phyloP scores from a whole-genome alignment of 495 filamentous ascomycete genomes.

The Pyrenula aspistea region DNA sequence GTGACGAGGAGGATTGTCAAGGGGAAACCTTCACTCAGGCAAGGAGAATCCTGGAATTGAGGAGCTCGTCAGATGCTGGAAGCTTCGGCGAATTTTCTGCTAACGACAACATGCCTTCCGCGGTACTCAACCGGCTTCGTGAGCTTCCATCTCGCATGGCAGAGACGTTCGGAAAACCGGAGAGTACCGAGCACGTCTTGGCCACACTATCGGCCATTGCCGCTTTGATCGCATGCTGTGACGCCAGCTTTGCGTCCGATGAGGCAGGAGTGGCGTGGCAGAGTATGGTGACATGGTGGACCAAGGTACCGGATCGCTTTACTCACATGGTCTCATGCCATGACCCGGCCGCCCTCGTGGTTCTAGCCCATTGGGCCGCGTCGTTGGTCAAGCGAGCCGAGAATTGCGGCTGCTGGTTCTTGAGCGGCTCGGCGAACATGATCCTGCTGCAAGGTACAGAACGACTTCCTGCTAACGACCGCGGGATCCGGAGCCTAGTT shows the following conservation, averaged over 20 bases:
- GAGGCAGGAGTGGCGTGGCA: constrained; percentile 5
- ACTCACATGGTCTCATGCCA: background rate
- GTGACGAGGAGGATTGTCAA: background rate
- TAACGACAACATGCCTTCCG: background rate
- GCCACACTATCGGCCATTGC: constrained; percentile 13
- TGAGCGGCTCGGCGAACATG: background rate
- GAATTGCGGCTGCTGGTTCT: background rate
- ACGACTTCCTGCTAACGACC: background rate
- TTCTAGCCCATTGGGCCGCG: constrained; percentile 1
- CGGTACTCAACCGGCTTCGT: constrained; percentile 7
- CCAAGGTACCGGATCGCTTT: constrained; percentile 9
- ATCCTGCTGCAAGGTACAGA: background rate
- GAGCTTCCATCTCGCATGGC: constrained; percentile 15
- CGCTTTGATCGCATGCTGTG: constrained; percentile 10
- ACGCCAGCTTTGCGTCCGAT: constrained; percentile 7
- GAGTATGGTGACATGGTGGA: constrained; percentile 10
- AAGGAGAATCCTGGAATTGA: background rate
- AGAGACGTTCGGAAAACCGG: constrained; percentile 11
- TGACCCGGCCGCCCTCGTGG: constrained; percentile 2
- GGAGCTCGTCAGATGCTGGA: constrained; percentile 1
- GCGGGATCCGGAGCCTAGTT: background rate
- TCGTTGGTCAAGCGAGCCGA: constrained; percentile 1
- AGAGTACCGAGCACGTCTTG: constrained; percentile 7
- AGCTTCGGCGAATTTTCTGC: background rate
- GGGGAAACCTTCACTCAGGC: background rate